Percentiles rank a stretch among this genome's conserved stretches.
Conservation (phyloP, 495 filamentous ascomycete genomes). For the Penicillium pulvis region DNA sequence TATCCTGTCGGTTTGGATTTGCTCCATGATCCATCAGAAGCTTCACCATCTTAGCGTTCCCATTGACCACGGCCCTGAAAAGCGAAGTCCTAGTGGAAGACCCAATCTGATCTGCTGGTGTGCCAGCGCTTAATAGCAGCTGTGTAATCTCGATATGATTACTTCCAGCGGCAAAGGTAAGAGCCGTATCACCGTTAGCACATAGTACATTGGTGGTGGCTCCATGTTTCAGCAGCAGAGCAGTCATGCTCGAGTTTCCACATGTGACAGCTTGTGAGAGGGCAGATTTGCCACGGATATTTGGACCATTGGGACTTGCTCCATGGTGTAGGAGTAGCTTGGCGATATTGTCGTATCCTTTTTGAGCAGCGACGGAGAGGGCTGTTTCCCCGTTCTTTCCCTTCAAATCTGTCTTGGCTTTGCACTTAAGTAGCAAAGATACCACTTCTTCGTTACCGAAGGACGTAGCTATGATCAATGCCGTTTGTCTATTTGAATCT, state of each 20-base stretch:
- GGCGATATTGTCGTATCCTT: not conserved
- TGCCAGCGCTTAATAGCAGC: not conserved
- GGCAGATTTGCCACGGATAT: not conserved
- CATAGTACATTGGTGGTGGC: not conserved
- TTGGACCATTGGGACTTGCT: not conserved
- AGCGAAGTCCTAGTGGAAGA: not conserved
- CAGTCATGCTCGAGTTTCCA: not conserved
- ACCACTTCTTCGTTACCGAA: not conserved
- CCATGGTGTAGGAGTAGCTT: not conserved
- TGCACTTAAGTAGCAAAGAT: not conserved
- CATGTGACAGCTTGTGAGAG: not conserved
- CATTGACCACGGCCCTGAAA: not conserved
- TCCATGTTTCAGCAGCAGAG: not conserved
- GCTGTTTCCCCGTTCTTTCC: not conserved
- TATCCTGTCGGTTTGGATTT: not conserved
- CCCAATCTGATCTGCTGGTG: not conserved
- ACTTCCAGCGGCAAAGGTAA: not conserved
- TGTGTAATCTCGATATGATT: not conserved
- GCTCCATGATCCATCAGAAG: not conserved
- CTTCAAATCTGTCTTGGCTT: not conserved
- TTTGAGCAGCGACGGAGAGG: not conserved
- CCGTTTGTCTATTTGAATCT: not conserved
- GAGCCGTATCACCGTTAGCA: not conserved
- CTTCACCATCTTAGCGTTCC: not conserved
- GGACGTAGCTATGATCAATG: not conserved